A percentile compares a stretch with the other conserved stretches of the same genome.
These are phyloP conservation scores for Mortierella alpina DNA, from an alignment of 192 early-diverging fungal species.

Conservation along the genomic window DNA sequence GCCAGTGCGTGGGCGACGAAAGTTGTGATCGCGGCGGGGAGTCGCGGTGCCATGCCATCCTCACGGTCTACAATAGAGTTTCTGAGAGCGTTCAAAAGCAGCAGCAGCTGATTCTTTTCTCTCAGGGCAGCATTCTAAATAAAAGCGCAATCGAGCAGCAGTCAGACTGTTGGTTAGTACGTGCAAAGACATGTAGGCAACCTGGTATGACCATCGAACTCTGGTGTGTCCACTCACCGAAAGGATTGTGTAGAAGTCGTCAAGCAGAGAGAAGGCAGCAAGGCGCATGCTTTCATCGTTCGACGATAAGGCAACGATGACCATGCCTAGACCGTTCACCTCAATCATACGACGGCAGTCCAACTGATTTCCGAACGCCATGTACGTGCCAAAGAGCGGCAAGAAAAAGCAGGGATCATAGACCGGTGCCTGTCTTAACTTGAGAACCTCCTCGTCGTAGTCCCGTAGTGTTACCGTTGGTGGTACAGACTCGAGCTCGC, in stretches of 20 bases:
- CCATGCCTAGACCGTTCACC: constrained; percentile 74
- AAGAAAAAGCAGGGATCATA: constrained; percentile 81
- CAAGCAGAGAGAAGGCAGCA: constrained; percentile 74
- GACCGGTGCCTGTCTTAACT: constrained; percentile 35
- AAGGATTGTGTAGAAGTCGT: constrained; percentile 69
- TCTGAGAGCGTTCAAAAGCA: constrained; percentile 74
- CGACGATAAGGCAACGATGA: constrained; percentile 73
- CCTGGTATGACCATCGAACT: not conserved
- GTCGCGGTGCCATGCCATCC: constrained; percentile 51
- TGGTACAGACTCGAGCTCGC: constrained; percentile 34
- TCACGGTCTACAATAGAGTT: constrained; percentile 71
- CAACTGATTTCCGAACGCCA: constrained; percentile 60
- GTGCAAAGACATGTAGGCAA: not conserved
- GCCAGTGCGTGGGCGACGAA: constrained; percentile 76
- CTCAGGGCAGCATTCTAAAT: constrained; percentile 60
- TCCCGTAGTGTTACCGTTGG: constrained; percentile 7
- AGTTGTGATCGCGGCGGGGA: constrained; percentile 72
- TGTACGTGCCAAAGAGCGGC: constrained; percentile 70
- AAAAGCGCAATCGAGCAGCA: not conserved
- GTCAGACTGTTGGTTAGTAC: not conserved
- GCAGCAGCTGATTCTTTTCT: constrained; percentile 77
- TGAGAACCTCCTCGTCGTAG: constrained; percentile 19
- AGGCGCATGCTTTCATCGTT: constrained; percentile 62
- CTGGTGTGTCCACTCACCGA: constrained; percentile 45
- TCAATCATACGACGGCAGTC: constrained; percentile 76